These are phyloP conservation scores for Globisporangium emineosum DNA, from an alignment of 352 stramenopile species.

Conservation along the genomic window DNA sequence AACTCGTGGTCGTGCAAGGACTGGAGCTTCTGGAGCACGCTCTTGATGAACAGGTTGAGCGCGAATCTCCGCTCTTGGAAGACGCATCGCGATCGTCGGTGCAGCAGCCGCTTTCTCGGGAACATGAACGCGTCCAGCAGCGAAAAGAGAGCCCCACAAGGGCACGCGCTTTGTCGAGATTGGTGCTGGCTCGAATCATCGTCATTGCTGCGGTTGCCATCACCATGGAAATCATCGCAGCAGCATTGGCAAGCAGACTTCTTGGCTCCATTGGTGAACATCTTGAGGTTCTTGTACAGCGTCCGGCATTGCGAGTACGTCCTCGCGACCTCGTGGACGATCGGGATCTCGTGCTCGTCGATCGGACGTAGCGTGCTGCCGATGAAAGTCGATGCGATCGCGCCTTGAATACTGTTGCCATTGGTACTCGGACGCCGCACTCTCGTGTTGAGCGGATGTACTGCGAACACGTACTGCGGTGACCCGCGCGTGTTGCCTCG, in stretches of 20 bases:
- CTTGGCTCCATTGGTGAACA: conserved; percentile 39
- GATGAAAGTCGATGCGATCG: conserved; percentile 9
- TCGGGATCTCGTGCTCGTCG: conserved; percentile 20
- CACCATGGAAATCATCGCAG: conserved; percentile 8
- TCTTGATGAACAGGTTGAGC: conserved; percentile 29
- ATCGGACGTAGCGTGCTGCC: conserved; percentile 18
- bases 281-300: conserved; percentile 41
- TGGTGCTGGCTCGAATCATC: conserved; percentile 10
- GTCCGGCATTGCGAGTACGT: conserved; percentile 56
- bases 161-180: conserved; percentile 40
- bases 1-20: conserved; percentile 34
- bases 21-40: conserved; percentile 28
- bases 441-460: conserved; percentile 23
- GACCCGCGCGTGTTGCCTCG: conserved; percentile 11
- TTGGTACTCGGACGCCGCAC: background rate
- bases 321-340: conserved; percentile 39
- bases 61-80: conserved; percentile 25
- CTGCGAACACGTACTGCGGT: conserved; percentile 49
- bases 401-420: background rate
- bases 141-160: conserved; percentile 53
- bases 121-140: conserved; percentile 47
- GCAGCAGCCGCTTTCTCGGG: conserved; percentile 47
- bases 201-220: background rate
- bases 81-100: conserved; percentile 34
- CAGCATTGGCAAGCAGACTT: conserved; percentile 29